Evolutionary conservation across 1,284 basidiomycete genomes (phyloP), one percentile per base, ranked within the genome.

Genomic region (Somion occarium): DNA sequence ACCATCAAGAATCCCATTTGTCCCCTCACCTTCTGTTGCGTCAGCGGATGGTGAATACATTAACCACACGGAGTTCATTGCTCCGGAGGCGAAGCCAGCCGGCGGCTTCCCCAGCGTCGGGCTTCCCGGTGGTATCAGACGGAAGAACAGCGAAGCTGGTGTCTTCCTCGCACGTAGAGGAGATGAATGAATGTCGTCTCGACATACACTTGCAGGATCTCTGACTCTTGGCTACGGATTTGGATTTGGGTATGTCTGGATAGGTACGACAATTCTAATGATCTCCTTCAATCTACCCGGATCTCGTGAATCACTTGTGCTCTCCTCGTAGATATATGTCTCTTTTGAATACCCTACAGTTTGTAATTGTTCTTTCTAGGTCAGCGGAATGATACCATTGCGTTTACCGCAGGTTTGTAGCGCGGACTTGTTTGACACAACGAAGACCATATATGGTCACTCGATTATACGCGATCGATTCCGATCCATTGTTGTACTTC

Each of bases 91-190:
- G 7, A 41, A 5, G 39, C 15, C 19, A 39, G 22, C 43, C 20
- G 44, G 46, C 12, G 51, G 49, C 5, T 68, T 68, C 61, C 66
- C 66, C 18, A 66, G 61, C 51, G 56, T 59, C 3, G 66, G 66
- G 3, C 53, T 68, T 22, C 53, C 58, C 27, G 63, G 64, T 7
- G 56, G 48, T 2, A 44, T 59, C 18, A 57, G 59, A 43, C 50
- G 64, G 37, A 61, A 61, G 46, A 66, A 64, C 49, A 64, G 66
- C 55, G 64, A 66, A 49, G 61, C 61, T 57, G 66, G 66, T 27
- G 66, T 66, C 30, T 65, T 66, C 58, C 58, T 68, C 5, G 66
- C 66, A 12, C 56, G 58, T 5, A 51, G 66, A 18, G 66, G 65
- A 2, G 64, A 66, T 24, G 55, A 62, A 49, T 45, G 43, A 47